Evolutionary conservation across 176 grass and related monocot species (phyloP), one percentile per base, ranked within the genome.

Genomic region (Otatea glauca): DNA sequence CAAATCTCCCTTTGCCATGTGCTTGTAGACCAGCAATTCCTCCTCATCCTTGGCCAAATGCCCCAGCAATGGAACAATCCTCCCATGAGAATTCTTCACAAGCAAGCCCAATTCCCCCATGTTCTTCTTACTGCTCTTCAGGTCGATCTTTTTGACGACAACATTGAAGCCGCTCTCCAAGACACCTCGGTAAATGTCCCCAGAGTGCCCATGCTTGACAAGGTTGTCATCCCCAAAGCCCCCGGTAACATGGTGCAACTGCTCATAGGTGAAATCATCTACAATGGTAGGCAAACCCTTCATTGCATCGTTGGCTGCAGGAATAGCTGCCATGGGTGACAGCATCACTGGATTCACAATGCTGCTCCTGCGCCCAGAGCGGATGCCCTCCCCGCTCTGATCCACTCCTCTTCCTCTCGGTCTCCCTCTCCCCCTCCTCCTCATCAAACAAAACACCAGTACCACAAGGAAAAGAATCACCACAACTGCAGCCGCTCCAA

Each of bases 1-100:
- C 74, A 98, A 88, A 85, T 98, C 96, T 67, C 93, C 88, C 81
- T 89, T 98, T 6, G 29, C 12, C 93, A 98, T 89, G 86, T 90
- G 83, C 58, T 87, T 91, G 77, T 98, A 98, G 21, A 94, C 88
- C 8, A 94, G 63, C 70, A 94, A 83, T 77, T 92, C 84, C 60
- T 90, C 89, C 2, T 87, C 91, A 43, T 88, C 83, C 83, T 86
- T 82, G 13, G 71, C 73, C 76, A 90, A 80, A 88, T 81, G 88
- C 45, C 93, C 96, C 74, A 96, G 73, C 77, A 94, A 88, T 56
- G 89, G 91, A 35, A 94, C 88, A 24, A 98, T 89, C 73, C 91
- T 90, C 3, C 6, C 55, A 87, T 92, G 87, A 7, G 81, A 80
- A 66, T 88, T 71, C 59, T 88, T 92, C 14, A 60, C 65, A 54